phyloP scores from a whole-genome alignment of 805 yeast species.

The Candida yuanshanica region DNA sequence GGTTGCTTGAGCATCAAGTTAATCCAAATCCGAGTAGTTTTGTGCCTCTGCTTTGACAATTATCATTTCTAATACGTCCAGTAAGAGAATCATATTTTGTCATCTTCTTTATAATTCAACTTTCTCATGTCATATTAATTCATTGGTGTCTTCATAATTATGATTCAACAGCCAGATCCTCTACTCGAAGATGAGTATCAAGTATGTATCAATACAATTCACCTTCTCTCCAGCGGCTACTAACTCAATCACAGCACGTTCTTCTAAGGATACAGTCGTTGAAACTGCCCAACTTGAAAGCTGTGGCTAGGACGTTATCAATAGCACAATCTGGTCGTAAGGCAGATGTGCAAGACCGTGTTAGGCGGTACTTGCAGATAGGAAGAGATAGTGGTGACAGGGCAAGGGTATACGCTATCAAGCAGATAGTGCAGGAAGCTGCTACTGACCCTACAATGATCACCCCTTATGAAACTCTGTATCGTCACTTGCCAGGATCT shows the following conservation, averaged over 20 bases:
- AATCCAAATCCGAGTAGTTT: no score
- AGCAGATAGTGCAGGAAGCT: slow-evolving; percentile 36
- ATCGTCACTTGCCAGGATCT: neutral
- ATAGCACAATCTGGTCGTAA: slow-evolving; percentile 54
- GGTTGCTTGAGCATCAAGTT: no score
- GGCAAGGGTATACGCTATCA: slow-evolving; percentile 39
- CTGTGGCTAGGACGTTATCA: slow-evolving; percentile 43
- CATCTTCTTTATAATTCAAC: no score
- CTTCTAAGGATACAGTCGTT: slow-evolving; percentile 5
- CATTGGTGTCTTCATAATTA: neutral
- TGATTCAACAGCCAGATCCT: neutral
- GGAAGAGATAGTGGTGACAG: slow-evolving; percentile 36
- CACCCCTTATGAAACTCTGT: slow-evolving; percentile 26
- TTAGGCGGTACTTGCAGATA: slow-evolving; percentile 39
- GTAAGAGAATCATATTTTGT: no score
- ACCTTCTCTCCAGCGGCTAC: neutral
- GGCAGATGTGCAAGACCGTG: slow-evolving; percentile 50
- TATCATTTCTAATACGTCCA: no score
- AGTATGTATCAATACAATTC: neutral
- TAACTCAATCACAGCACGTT: neutral
- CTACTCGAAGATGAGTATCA: slow-evolving; percentile 1
- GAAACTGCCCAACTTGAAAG: slow-evolving; percentile 49
- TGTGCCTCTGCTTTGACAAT: no score
- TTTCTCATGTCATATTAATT: no score
- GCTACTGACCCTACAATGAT: slow-evolving; percentile 33